Base-by-base conservation (phyloP, 768 basidiomycete genomes). In the Kwoniella mangroviensis region DNA sequence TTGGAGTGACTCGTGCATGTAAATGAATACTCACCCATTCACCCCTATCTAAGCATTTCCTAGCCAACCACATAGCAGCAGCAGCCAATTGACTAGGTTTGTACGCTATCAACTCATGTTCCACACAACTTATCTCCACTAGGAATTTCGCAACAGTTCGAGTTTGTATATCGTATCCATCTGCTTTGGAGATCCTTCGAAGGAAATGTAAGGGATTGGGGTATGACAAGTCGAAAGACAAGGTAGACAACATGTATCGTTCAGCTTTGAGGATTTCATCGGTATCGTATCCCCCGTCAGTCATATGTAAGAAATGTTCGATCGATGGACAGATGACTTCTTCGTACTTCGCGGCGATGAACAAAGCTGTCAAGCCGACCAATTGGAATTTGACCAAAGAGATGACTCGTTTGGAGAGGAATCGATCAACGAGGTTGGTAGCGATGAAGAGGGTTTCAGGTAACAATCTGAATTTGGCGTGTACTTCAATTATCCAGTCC, bases 401-500 rank as follows among this genome's bases (percentile, higher is more conserved):
- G 71, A 94, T 89, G 59, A 89, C 87, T 13, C 93, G 91, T 2
- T 85, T 83, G 49, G 88, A 88, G 40, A 89, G 86, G 85, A 90
- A 89, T 57, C 89, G 87, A 81, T 90, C 89, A 78, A 89, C 86
- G 78, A 97, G 89, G 85, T 97, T 95, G 73, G 90, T 86, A 77
- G 89, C 89, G 68, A 96, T 88, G 85, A 95, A 96, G 66, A 97
- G 88, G 0, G 95, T 95, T 83, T 98, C 94, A 17, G 92, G 92
- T 11, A 92, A 86, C 40, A 97, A 87, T 65, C 89, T 88, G 86
- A 94, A 95, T 73, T 90, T 90, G 60, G 87, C 87, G 81, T 97
- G 95, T 17, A 95, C 90, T 83, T 94, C 92, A 73, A 97, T 89
- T 69, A 98, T 86, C 94, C 94, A 97, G 86, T 96, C 94, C 72